These are phyloP conservation scores for Tuber aestivum DNA, from an alignment of 495 filamentous ascomycete species.

Conservation along the genomic window DNA sequence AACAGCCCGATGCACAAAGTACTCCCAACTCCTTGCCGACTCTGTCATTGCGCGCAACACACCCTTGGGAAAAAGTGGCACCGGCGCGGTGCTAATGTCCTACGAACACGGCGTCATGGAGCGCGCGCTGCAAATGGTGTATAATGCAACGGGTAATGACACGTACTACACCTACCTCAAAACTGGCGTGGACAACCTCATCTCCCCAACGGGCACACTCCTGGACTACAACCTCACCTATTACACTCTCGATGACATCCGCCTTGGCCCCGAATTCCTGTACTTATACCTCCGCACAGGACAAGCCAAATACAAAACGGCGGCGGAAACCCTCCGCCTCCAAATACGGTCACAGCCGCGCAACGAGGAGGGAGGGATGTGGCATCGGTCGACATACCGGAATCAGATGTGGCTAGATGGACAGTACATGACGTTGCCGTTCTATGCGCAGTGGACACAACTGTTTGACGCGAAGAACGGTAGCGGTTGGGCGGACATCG, in stretches of 20 bases:
- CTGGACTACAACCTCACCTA: constrained; percentile 44
- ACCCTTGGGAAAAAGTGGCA: constrained; percentile 44
- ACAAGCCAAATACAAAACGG: constrained; percentile 44
- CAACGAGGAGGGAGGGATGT: constrained; percentile 51
- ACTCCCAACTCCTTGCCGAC: constrained; percentile 49
- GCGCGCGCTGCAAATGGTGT: constrained; percentile 45
- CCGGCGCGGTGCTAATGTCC: constrained; percentile 23
- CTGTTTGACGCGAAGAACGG: constrained; percentile 45
- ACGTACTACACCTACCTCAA: constrained; percentile 43
- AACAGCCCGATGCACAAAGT: constrained; percentile 18
- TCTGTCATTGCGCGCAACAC: constrained; percentile 46
- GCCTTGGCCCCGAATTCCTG: constrained; percentile 49
- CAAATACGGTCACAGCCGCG: constrained; percentile 49
- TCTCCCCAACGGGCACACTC: constrained; percentile 45
- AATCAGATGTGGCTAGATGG: constrained; percentile 58
- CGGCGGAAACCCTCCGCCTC: constrained; percentile 47
- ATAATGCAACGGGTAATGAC: constrained; percentile 40
- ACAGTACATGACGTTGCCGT: constrained; percentile 52
- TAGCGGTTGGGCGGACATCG: constrained; percentile 48
- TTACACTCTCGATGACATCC: constrained; percentile 51
- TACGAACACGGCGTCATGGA: constrained; percentile 47
- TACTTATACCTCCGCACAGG: constrained; percentile 46
- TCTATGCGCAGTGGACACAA: constrained; percentile 49
- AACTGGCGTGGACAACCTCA: constrained; percentile 44
- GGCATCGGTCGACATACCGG: constrained; percentile 52